A percentile compares a stretch with the other conserved stretches of the same genome.
Evolutionary conservation across 2,329 filamentous ascomycete genomes (phyloP).

Genomic region (Setomelanomma holmii): DNA sequence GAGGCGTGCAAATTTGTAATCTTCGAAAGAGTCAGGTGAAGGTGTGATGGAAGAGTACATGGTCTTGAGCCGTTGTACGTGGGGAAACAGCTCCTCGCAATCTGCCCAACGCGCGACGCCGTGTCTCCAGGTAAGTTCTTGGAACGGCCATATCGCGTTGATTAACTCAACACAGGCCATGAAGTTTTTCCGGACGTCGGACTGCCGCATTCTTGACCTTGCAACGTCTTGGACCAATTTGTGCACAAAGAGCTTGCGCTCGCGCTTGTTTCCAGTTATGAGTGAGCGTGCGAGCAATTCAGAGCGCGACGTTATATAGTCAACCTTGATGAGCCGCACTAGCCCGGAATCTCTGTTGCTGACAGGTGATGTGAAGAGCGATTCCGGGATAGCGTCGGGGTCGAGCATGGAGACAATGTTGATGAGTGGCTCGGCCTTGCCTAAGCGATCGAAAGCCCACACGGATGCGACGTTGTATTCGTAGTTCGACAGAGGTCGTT

Average conservation of each 20-base stretch:
- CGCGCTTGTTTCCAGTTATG: neutral
- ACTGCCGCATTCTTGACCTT: neutral
- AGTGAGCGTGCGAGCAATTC: neutral
- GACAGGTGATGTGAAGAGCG: neutral
- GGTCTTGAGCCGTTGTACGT: conserved; percentile 11
- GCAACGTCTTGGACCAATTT: neutral
- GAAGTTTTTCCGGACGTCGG: conserved; percentile 6
- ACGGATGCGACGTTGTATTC: conserved; percentile 2
- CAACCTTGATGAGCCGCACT: neutral
- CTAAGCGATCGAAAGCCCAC: conserved; percentile 5
- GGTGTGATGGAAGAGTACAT: neutral
- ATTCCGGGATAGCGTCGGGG: conserved; percentile 1
- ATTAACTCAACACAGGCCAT: conserved; percentile 7
- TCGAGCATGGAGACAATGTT: neutral
- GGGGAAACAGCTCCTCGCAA: conserved; percentile 19
- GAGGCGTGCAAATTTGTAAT: conserved; percentile 8
- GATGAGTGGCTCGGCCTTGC: neutral
- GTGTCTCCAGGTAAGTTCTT: conserved; percentile 19
- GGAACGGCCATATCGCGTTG: conserved; percentile 20
- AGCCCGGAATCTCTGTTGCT: neutral
- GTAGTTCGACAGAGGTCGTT: neutral
- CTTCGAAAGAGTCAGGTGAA: neutral
- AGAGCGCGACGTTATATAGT: neutral
- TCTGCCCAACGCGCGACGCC: conserved; percentile 11
- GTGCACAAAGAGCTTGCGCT: neutral